phyloP scores from a whole-genome alignment of 257 asterid genomes.

The Solanum megistacrolobum region DNA sequence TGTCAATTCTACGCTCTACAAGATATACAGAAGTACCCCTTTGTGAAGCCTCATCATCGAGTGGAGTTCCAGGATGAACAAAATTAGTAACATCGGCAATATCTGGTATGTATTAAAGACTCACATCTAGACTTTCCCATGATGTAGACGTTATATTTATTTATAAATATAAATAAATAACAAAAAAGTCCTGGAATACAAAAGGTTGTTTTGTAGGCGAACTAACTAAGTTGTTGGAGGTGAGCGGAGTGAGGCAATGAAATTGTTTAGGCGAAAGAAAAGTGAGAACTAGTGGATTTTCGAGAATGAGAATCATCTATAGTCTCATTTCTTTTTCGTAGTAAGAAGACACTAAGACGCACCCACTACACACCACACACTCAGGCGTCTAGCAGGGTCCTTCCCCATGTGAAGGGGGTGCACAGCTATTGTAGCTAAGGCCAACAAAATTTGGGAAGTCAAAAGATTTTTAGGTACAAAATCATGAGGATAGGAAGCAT shows the following conservation, averaged over 20 bases:
- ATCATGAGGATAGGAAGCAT: not conserved
- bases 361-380: not conserved
- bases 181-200: not conserved
- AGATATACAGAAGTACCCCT: slow-evolving; percentile 99
- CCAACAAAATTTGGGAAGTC: not conserved
- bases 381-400: not conserved
- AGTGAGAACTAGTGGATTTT: not conserved
- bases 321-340: not conserved
- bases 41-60: slow-evolving; percentile 95
- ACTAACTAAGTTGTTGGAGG: not conserved
- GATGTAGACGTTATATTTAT: not conserved
- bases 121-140: slow-evolving; percentile 7
- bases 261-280: not conserved
- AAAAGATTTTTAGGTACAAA: not conserved
- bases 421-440: not conserved
- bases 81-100: slow-evolving; percentile 98
- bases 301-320: not conserved
- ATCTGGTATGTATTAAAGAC: slow-evolving; percentile 56
- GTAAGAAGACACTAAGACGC: not conserved
- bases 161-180: not conserved
- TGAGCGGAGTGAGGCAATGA: not conserved
- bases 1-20: slow-evolving; percentile 96
- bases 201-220: not conserved
- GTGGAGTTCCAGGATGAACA: slow-evolving; percentile 85
- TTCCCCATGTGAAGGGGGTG: not conserved